Evolutionary conservation across 164 flowering plant species (phyloP).

Genomic region (Nelumbo lutea): DNA sequence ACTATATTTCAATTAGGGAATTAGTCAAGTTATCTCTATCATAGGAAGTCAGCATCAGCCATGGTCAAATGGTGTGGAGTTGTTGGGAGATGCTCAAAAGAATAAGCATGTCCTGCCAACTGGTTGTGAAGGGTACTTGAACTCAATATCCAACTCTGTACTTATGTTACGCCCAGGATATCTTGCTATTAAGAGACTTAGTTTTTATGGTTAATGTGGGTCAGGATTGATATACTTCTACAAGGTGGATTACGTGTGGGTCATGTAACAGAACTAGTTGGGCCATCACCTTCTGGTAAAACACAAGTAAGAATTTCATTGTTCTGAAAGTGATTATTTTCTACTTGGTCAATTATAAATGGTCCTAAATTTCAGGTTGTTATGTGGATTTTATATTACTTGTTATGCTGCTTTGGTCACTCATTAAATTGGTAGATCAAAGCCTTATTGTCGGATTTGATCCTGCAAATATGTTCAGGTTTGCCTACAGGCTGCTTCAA

Average conservation of each 20-base stretch:
- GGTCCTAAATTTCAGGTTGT: not conserved
- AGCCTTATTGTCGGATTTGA: not conserved
- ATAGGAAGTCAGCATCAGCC: slow-evolving; percentile 51
- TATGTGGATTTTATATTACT: not conserved
- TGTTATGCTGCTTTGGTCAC: not conserved
- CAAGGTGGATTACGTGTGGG: slow-evolving; percentile 60
- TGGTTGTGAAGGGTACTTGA: slow-evolving; percentile 62
- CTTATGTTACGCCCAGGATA: not conserved
- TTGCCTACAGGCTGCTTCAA: slow-evolving; percentile 66
- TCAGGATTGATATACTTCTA: slow-evolving; percentile 60
- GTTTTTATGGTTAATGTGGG: not conserved
- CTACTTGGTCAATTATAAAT: not conserved
- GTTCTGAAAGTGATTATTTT: not conserved
- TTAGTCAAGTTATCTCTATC: slow-evolving; percentile 47
- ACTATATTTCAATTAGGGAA: slow-evolving; percentile 40
- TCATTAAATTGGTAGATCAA: not conserved
- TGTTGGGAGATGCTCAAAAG: slow-evolving; percentile 45
- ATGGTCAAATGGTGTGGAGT: slow-evolving; percentile 66
- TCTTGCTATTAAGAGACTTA: not conserved
- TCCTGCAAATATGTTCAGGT: slow-evolving; percentile 31
- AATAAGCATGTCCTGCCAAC: slow-evolving; percentile 49
- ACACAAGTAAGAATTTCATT: slow-evolving; percentile 53
- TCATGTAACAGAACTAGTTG: slow-evolving; percentile 70
- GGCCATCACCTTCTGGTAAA: slow-evolving; percentile 87
- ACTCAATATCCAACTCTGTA: not conserved